Percentiles rank a stretch among this genome's conserved stretches.
These are phyloP conservation scores for Penicillium sp. DNA, from an alignment of 2,329 filamentous ascomycete genomes.

Conservation along the genomic window DNA sequence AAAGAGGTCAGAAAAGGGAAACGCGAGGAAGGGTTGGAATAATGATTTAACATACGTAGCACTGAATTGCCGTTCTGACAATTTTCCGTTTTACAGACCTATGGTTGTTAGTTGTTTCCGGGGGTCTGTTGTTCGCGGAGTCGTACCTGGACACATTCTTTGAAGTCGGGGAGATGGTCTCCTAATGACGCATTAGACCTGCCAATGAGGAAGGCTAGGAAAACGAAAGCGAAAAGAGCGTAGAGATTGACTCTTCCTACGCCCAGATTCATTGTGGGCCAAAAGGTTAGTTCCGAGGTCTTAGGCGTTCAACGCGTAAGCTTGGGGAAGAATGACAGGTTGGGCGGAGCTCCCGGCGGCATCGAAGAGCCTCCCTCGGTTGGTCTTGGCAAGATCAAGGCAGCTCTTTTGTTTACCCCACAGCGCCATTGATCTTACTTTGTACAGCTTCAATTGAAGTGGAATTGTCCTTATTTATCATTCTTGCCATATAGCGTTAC, in stretches of 20 bases:
- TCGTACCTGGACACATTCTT: constrained; percentile 75
- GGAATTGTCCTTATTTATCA: background rate
- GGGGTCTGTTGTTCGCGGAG: background rate
- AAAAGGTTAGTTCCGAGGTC: constrained; percentile 4
- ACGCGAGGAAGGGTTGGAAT: constrained; percentile 1
- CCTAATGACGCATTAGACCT: constrained; percentile 69
- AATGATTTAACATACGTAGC: constrained; percentile 62
- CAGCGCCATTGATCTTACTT: constrained; percentile 1
- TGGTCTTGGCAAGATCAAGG: constrained; percentile 22
- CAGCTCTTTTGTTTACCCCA: constrained; percentile 8
- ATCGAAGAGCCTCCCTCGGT: constrained; percentile 13
- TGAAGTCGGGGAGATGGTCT: constrained; percentile 83
- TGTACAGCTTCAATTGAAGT: background rate
- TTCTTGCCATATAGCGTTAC: background rate
- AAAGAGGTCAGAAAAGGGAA: constrained; percentile 17
- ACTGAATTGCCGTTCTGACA: constrained; percentile 66
- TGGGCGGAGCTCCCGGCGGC: constrained; percentile 20
- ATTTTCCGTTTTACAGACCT: constrained; percentile 81
- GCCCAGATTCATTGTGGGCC: constrained; percentile 31
- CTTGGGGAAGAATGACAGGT: constrained; percentile 14
- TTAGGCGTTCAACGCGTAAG: constrained; percentile 20
- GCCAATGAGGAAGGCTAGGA: constrained; percentile 37
- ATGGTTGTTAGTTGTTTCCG: constrained; percentile 22
- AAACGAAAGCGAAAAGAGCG: constrained; percentile 33
- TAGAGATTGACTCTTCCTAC: constrained; percentile 18